phyloP scores from a whole-genome alignment of 768 basidiomycete species.

The Russula olivacea region DNA sequence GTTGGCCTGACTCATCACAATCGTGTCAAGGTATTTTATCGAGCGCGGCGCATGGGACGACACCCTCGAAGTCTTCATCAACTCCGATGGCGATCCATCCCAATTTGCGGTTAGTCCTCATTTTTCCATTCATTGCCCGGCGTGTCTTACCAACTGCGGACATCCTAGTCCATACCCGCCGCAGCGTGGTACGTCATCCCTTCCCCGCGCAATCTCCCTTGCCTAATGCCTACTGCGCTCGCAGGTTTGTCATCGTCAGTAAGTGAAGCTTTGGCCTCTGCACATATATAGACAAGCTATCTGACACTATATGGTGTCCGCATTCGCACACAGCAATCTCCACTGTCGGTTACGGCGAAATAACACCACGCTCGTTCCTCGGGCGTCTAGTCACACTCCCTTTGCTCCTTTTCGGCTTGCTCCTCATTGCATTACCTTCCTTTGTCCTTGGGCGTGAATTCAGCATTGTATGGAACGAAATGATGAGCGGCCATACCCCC shows the following conservation, averaged over 20 bases:
- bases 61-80: conserved; percentile 71
- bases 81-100: conserved; percentile 76
- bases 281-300: neutral
- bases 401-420: conserved; percentile 77
- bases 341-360: conserved; percentile 89
- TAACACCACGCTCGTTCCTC: conserved; percentile 82
- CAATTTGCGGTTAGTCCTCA: conserved; percentile 57
- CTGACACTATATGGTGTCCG: neutral
- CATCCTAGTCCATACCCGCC: conserved; percentile 55
- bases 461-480: conserved; percentile 82
- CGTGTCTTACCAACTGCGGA: neutral
- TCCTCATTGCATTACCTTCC: conserved; percentile 84
- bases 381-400: conserved; percentile 83
- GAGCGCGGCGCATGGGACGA: conserved; percentile 90
- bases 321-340: conserved; percentile 56
- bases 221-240: neutral
- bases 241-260: conserved; percentile 74
- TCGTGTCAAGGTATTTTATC: conserved; percentile 62
- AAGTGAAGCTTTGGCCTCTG: conserved; percentile 33
- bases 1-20: neutral
- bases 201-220: neutral
- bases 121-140: neutral
- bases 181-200: conserved; percentile 61
- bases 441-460: conserved; percentile 93
- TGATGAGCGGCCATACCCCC: conserved; percentile 39